phyloP scores from a whole-genome alignment of 441 rosid species.

The Pelargonium myrrhifolium region DNA sequence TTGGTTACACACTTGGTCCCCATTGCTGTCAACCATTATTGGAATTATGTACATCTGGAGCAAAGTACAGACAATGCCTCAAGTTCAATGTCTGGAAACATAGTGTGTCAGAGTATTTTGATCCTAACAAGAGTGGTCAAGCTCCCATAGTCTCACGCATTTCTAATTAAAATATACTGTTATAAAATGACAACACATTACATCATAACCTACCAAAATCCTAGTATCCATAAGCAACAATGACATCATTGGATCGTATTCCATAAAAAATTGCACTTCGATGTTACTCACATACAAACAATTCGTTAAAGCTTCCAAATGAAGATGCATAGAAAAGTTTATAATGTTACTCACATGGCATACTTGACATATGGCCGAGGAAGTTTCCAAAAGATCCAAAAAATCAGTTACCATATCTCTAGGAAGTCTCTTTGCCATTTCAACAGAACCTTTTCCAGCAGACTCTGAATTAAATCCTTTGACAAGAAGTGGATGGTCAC shows the following conservation, averaged over 20 bases:
- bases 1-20: no score
- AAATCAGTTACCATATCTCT: slow-evolving; percentile 44
- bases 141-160: no score
- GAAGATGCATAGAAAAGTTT: neutral
- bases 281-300: neutral
- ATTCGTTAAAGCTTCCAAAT: neutral
- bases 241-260: neutral
- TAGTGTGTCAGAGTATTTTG: no score
- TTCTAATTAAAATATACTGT: no score
- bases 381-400: slow-evolving; percentile 44
- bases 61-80: no score
- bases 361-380: slow-evolving; percentile 58
- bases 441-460: slow-evolving; percentile 55
- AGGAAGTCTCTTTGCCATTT: slow-evolving; percentile 64
- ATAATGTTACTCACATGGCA: slow-evolving; percentile 54
- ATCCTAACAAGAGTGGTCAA: no score
- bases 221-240: neutral
- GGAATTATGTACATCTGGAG: no score
- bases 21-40: no score
- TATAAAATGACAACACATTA: no score
- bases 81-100: no score
- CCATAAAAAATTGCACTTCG: neutral
- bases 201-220: neutral
- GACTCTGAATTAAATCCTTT: slow-evolving; percentile 51
- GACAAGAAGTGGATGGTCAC: slow-evolving; percentile 89